These are phyloP conservation scores for Camellia japonica DNA, from an alignment of 148 eudicot species.

Conservation along the genomic window DNA sequence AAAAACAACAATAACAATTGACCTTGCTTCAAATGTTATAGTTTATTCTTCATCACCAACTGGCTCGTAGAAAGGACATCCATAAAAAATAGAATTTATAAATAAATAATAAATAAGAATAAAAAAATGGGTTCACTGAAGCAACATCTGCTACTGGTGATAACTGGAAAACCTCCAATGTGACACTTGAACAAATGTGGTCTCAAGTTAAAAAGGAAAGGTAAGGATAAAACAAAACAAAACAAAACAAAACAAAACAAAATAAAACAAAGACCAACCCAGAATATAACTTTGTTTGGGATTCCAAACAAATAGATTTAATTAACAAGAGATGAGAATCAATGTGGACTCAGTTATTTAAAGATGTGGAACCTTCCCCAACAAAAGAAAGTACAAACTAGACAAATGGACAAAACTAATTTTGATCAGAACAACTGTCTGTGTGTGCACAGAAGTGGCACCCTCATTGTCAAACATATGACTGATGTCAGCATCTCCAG, in stretches of 20 bases:
- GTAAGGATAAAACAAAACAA: slow-evolving; percentile 8
- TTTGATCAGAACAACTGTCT: neutral
- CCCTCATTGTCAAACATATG: neutral
- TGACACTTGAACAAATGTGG: slow-evolving; percentile 13
- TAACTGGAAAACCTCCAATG: slow-evolving; percentile 5
- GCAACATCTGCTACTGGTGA: slow-evolving; percentile 12
- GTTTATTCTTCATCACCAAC: neutral
- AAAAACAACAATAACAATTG: neutral
- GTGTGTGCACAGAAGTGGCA: neutral
- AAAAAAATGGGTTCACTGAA: neutral
- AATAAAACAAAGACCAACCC: slow-evolving; percentile 12
- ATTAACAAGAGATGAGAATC: neutral
- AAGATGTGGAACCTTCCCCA: slow-evolving; percentile 1
- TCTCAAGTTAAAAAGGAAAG: slow-evolving; percentile 9
- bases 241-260: slow-evolving; percentile 8
- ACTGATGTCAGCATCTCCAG: neutral
- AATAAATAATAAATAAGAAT: neutral
- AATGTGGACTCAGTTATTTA: neutral
- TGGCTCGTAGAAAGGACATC: slow-evolving; percentile 2
- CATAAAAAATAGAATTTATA: neutral
- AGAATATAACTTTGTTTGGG: slow-evolving; percentile 19
- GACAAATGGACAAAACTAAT: neutral
- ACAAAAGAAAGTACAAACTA: slow-evolving; percentile 10
- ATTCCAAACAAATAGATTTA: slow-evolving; percentile 11
- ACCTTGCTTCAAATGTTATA: neutral